Base-by-base conservation (phyloP, 352 stramenopile species). In the Plasmopara halstedii region DNA sequence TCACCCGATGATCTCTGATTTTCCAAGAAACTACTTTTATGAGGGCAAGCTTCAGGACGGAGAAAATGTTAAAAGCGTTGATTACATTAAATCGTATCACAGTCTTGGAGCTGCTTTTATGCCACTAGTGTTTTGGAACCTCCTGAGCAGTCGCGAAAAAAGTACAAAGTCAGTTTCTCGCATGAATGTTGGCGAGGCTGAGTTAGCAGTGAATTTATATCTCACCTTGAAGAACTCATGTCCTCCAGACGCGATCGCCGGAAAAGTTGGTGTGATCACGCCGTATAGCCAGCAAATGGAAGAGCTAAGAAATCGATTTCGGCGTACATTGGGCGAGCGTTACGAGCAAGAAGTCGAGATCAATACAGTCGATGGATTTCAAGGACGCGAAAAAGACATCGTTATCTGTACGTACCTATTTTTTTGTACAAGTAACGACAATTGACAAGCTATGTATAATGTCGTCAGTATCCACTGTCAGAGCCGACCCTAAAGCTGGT, bases 291-390 rank as follows among this genome's bases (percentile, higher is more conserved):
- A 90, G 40, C 84, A 95, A 67, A 86, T 93, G 77, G 80, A 93
- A n/a, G 81, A 94, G 48, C 51, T 93, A 4, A 61, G 55, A 17
- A 78, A 62, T 15, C 61, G 64, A 0, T 94, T 94, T 34, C 61
- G 60, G 2, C 56, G 55, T 14, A 54, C 62, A 9, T 59, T 90
- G 11, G 80, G 76, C n/a, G 70, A 88, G 10, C 68, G 64, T 3
- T 94, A 70, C 34, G 68, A 87, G 20, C 58, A 79, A 56, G 83
- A 94, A 37, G 76, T 96, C 2, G 88, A 97, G 62, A 87, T 97
- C 63, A 96, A 94, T 50, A 96, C 85, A 2, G 86, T 96, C 27
- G 88, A 97, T 33, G 88, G 86, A 4, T 95, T 96, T 42, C 88
- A 97, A 58, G 88, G 85, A n/a, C 72, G 83, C 29, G 83, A 95